Evolutionary conservation across 441 rosid species (phyloP), one percentile per base, ranked within the genome.

Genomic region (Kokia cookei): DNA sequence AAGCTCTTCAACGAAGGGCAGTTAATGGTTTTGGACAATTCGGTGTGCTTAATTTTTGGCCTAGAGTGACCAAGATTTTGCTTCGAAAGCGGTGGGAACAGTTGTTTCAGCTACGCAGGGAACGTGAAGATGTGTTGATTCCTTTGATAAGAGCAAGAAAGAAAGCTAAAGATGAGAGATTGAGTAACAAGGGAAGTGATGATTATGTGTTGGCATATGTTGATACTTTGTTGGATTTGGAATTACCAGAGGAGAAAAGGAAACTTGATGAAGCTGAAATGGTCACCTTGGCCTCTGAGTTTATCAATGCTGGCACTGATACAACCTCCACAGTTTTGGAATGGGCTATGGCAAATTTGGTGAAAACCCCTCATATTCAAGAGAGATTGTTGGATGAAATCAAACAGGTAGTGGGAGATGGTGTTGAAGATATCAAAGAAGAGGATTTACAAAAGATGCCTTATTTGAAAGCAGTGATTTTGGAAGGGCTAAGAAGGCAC

Each of bases 281-380:
- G 1, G 71, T 83, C 0, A 61, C 43, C 57, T 40, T 86, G 5
- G 79, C 84, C 73, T 73, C 79, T 0, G 88, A 83, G 61, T 85
- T 86, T 45, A 85, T 87, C 5, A 75, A 65, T 27, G 90, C 61
- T 0, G 87, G 87, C 0, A 85, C 84, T 0, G 88, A 87, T 27
- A 83, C 87, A 7, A 85, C 90, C 0, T 43, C 86, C 22, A 83
- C 88, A 0, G 74, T 83, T 1, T 17, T 87, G 75, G 80, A 85
- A 32, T 87, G 88, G 90, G 78, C 85, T 19, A 85, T 85, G 84
- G 90, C 86, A 14, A 81, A 84, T 77, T 62, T 84, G 72, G 84
- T 79, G 40, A 84, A 84, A 68, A 53, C 73, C 65, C 83, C 80
- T n/a, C 32, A 69, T 1, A 64, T 81, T 12, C 79, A 79, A 15